A percentile compares a stretch with the other conserved stretches of the same genome.
These are phyloP conservation scores for Arthroderma uncinatum DNA, from an alignment of 2,329 filamentous ascomycete genomes.

Conservation along the genomic window DNA sequence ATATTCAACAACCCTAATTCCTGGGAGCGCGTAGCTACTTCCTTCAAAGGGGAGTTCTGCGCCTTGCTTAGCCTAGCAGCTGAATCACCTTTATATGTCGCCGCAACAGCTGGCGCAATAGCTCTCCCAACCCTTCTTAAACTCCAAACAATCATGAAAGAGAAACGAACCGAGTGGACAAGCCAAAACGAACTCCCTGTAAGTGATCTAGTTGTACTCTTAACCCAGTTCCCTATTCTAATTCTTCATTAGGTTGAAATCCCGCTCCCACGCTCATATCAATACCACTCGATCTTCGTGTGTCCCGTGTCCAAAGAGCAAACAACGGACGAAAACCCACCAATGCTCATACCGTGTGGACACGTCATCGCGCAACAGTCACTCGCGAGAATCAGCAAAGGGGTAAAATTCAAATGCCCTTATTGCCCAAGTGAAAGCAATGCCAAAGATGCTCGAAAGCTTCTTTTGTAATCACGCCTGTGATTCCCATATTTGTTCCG, in stretches of 20 bases:
- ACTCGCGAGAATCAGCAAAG: conserved; percentile 67
- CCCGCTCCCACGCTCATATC: conserved; percentile 51
- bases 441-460: conserved; percentile 62
- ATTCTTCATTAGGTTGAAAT: conserved; percentile 46
- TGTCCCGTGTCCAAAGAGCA: conserved; percentile 97
- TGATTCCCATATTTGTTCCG: not conserved
- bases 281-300: conserved; percentile 93
- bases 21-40: conserved; percentile 73
- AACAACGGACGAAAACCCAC: conserved; percentile 81
- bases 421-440: conserved; percentile 84
- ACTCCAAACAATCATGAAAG: conserved; percentile 73
- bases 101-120: conserved; percentile 82
- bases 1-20: conserved; percentile 65
- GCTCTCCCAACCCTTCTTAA: conserved; percentile 83
- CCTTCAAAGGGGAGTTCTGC: conserved; percentile 91
- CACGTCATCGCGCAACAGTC: conserved; percentile 86
- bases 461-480: conserved; percentile 47
- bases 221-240: conserved; percentile 4
- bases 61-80: conserved; percentile 79
- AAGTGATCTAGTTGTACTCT: conserved; percentile 34
- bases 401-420: conserved; percentile 78
- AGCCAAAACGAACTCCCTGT: conserved; percentile 81
- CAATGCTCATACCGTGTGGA: conserved; percentile 93
- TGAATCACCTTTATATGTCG: conserved; percentile 84
- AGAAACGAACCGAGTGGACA: conserved; percentile 90